phyloP scores from a whole-genome alignment of 1,284 basidiomycete species.

The Puccinia horiana region DNA sequence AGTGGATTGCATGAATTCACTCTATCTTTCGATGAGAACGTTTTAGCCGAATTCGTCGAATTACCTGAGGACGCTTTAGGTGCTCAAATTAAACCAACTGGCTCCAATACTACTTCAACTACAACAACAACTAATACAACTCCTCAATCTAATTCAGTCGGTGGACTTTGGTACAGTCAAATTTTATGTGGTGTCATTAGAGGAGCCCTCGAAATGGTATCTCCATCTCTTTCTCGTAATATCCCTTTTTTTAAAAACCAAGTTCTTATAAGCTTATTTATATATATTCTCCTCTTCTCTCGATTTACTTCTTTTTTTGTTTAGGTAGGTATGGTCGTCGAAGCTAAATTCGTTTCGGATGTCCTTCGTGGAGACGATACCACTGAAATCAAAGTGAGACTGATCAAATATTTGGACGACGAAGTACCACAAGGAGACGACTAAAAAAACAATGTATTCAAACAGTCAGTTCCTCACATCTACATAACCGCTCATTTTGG shows the following conservation, averaged over 20 bases:
- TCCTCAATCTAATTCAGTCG: too few species aligned
- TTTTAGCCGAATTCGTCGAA: conserved; percentile 94
- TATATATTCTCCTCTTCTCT: not conserved
- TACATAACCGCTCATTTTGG: not conserved
- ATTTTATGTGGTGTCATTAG: conserved; percentile 89
- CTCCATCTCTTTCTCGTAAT: too few species aligned
- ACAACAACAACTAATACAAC: not conserved
- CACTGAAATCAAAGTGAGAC: conserved; percentile 86
- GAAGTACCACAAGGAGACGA: conserved; percentile 64
- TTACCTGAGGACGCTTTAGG: conserved; percentile 84
- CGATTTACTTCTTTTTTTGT: conserved; percentile 20
- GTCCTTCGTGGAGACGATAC: conserved; percentile 86
- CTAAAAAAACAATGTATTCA: conserved; percentile 42
- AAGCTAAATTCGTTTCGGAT: conserved; percentile 85
- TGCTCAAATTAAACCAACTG: conserved; percentile 9
- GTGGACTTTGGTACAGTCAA: conserved; percentile 95
- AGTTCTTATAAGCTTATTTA: not conserved
- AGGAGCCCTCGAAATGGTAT: conserved; percentile 93
- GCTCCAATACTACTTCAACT: not conserved
- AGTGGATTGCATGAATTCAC: conserved; percentile 66
- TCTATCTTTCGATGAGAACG: conserved; percentile 90
- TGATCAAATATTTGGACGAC: conserved; percentile 91
- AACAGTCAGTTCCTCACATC: not conserved
- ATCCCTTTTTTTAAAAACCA: not conserved
- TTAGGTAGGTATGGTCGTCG: conserved; percentile 95